Evolutionary conservation across 331 rosid genomes (phyloP).

Genomic region (Quercus lobata): DNA sequence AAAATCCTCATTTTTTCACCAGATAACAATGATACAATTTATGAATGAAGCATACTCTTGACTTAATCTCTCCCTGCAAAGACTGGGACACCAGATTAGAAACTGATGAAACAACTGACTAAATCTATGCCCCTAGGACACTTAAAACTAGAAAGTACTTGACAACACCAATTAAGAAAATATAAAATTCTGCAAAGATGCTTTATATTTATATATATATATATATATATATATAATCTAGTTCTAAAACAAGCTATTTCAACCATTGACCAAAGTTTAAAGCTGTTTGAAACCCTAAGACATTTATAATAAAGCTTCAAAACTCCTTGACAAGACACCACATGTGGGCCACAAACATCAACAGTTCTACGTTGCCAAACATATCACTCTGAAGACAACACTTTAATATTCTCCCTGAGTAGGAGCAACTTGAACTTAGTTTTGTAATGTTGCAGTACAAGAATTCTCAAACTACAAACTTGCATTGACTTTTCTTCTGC

Average conservation of each 20-base stretch:
- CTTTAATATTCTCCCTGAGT: not conserved
- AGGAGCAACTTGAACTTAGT: not conserved
- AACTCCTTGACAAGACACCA: not conserved
- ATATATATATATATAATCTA: not conserved
- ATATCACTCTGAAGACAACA: not conserved
- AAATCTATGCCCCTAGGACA: not conserved
- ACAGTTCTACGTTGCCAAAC: not conserved
- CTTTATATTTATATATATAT: no score
- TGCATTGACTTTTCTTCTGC: not conserved
- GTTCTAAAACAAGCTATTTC: not conserved
- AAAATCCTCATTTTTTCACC: not conserved
- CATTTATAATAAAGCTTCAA: not conserved
- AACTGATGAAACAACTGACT: not conserved
- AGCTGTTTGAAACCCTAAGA: not conserved
- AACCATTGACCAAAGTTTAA: not conserved
- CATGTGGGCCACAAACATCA: not conserved
- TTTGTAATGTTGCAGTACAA: not conserved
- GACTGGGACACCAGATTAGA: not conserved
- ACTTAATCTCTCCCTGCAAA: not conserved
- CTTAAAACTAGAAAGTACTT: not conserved
- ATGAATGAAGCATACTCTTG: not conserved
- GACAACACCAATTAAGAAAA: not conserved
- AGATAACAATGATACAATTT: not conserved
- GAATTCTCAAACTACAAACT: not conserved
- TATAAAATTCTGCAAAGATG: not conserved